Base-by-base conservation (phyloP, 1,284 basidiomycete genomes). In the Puccinia triticina region DNA sequence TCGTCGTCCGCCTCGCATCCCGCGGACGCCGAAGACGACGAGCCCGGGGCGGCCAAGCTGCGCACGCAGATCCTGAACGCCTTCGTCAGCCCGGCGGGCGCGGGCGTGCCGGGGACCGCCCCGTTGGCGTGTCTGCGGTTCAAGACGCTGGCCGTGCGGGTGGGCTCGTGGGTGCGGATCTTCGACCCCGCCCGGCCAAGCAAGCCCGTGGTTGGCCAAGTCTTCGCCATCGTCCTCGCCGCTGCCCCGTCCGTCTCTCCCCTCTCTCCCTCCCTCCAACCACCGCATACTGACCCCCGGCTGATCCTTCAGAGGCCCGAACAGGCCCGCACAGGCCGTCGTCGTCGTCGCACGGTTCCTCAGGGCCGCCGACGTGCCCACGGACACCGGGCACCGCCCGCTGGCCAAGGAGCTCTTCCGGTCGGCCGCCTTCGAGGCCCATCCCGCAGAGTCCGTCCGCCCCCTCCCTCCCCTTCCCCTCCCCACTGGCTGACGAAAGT, bases 391-490 rank as follows among this genome's bases (percentile, higher is more conserved):
- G 16, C 50, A 75, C 3, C 23, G 37, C 0, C 40, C 59, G 23
- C 59, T 59, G 23, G 16, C 55, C 8, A 57, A 55, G 21, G 73
- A 75, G 40, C 53, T 75, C 32, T 75, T 75, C 53, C 46, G 73
- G 59, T 75, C 32, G 12, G 73, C 73, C 8, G 57, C 53, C 34
- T 55, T 59, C 53, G 53, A 75, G 34, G 55, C 43, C 37, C 73
- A 75, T 40, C 73, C 73, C 32, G 59, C 59, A 37, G 73, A 75
- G 73, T 75, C n/a, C 57, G 72, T 74, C 34, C 26, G 55, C 29
- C 55, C 18, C 59, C n/a, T 55, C 32, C 23, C 40, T 59, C 16
- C n/a, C n/a, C n/a, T 50, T 5, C 10, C 69, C 48, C 67, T 26
- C 11, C 8, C 7, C 34, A n/a, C 1, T 53, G 46, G n/a, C n/a